Evolutionary conservation across 139 green algal species (phyloP).

Genomic region (Picochlorum sp.): DNA sequence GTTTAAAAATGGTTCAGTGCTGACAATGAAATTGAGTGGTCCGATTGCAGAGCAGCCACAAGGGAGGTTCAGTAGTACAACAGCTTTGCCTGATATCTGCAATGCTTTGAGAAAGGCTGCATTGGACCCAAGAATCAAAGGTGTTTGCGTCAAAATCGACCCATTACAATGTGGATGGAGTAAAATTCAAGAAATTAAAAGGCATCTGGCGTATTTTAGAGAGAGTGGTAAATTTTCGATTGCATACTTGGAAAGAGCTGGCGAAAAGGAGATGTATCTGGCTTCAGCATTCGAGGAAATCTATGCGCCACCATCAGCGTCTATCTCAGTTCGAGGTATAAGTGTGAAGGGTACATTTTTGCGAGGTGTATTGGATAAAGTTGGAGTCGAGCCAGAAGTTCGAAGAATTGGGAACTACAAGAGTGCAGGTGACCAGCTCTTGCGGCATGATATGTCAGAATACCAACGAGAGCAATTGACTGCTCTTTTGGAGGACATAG

Average conservation of each 20-base stretch:
- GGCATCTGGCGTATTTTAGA: constrained; percentile 65
- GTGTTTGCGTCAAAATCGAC: constrained; percentile 77
- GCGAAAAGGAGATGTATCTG: constrained; percentile 91
- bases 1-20: constrained; percentile 71
- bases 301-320: constrained; percentile 71
- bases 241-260: constrained; percentile 70
- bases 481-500: constrained; percentile 81
- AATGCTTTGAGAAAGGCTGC: constrained; percentile 76
- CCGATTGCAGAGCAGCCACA: constrained; percentile 39
- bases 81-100: constrained; percentile 53
- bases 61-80: constrained; percentile 33
- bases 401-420: constrained; percentile 74
- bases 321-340: constrained; percentile 72
- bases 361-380: constrained; percentile 85
- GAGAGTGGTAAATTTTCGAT: constrained; percentile 77
- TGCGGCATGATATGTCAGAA: constrained; percentile 73
- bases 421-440: constrained; percentile 82
- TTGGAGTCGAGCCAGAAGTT: constrained; percentile 82
- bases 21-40: constrained; percentile 45
- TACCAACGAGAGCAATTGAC: constrained; percentile 74
- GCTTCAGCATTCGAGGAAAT: constrained; percentile 73
- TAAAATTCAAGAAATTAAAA: constrained; percentile 66
- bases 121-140: constrained; percentile 69
- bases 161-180: constrained; percentile 55
- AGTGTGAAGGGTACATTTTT: constrained; percentile 74